These are phyloP conservation scores for Corynespora cassiicola DNA, from an alignment of 2,329 filamentous ascomycete species.

Conservation along the genomic window DNA sequence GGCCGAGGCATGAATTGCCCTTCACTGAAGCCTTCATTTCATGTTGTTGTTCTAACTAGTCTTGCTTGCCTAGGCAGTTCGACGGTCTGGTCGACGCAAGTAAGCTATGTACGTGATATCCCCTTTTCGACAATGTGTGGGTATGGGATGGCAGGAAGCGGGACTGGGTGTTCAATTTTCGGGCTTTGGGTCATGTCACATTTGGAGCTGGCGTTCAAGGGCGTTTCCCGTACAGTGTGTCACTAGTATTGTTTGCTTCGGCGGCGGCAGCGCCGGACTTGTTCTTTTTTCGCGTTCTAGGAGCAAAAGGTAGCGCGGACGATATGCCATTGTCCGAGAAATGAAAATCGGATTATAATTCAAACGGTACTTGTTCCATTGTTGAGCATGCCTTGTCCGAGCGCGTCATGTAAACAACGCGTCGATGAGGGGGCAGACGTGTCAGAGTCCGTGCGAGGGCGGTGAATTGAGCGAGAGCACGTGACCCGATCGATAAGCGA, in stretches of 20 bases:
- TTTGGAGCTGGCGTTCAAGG: constrained; percentile 32
- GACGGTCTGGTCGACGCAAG: constrained; percentile 11
- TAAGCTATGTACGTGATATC: constrained; percentile 39
- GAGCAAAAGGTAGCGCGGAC: constrained; percentile 21
- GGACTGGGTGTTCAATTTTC: constrained; percentile 21
- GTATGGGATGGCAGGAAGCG: constrained; percentile 6
- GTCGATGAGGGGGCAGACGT: too few relatives aligned
- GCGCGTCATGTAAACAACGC: too few relatives aligned
- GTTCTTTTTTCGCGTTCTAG: constrained; percentile 10
- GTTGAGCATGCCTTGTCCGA: too few relatives aligned
- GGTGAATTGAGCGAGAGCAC: too few relatives aligned
- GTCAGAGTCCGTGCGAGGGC: too few relatives aligned
- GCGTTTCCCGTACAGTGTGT: constrained; percentile 3
- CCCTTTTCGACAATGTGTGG: constrained; percentile 26
- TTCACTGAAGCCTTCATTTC: constrained; percentile 19
- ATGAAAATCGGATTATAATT: constrained; percentile 23
- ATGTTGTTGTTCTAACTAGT: constrained; percentile 31
- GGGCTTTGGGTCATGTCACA: constrained; percentile 24
- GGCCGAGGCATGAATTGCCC: constrained; percentile 37
- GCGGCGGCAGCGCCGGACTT: too few relatives aligned
- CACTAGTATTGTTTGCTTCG: constrained; percentile 10
- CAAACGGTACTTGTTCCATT: constrained; percentile 17
- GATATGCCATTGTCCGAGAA: constrained; percentile 25
- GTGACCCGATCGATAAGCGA: too few relatives aligned
- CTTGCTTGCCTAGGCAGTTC: constrained; percentile 11